Conservation (phyloP, 805 yeast genomes). For the Suhomyces prunicola region DNA sequence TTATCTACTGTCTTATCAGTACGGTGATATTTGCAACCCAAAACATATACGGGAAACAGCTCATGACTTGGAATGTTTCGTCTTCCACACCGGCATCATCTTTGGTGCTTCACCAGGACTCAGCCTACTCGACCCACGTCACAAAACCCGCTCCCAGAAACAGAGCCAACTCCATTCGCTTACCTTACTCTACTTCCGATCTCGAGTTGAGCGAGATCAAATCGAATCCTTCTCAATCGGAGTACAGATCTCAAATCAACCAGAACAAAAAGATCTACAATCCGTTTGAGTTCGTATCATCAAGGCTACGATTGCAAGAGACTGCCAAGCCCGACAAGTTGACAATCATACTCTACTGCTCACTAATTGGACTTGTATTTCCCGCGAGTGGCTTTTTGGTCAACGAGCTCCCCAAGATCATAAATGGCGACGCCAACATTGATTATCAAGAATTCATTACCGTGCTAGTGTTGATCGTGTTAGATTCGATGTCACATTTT, state of each 20-base stretch:
- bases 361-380: slow-evolving; percentile 64
- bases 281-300: slow-evolving; percentile 18
- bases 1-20: slow-evolving; percentile 64
- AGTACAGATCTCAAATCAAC: slow-evolving; percentile 11
- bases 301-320: slow-evolving; percentile 13
- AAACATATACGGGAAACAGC: slow-evolving; percentile 81
- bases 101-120: slow-evolving; percentile 23
- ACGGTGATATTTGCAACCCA: slow-evolving; percentile 78
- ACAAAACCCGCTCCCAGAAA: slow-evolving; percentile 10
- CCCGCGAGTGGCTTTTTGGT: slow-evolving; percentile 73
- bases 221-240: slow-evolving; percentile 2
- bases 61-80: slow-evolving; percentile 53
- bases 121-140: not conserved
- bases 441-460: slow-evolving; percentile 9
- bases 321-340: slow-evolving; percentile 67
- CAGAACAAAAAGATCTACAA: slow-evolving; percentile 17
- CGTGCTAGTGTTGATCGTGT: slow-evolving; percentile 50
- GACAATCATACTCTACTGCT: slow-evolving; percentile 77
- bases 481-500: slow-evolving; percentile 77
- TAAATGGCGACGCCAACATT: slow-evolving; percentile 9
- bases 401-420: slow-evolving; percentile 49
- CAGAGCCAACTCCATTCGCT: slow-evolving; percentile 16
- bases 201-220: slow-evolving; percentile 24
- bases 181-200: slow-evolving; percentile 37
- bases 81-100: slow-evolving; percentile 19